Evolutionary conservation across 768 basidiomycete genomes (phyloP), one percentile per base, ranked within the genome.

Genomic region (Pleurotus salmoneostramineus): DNA sequence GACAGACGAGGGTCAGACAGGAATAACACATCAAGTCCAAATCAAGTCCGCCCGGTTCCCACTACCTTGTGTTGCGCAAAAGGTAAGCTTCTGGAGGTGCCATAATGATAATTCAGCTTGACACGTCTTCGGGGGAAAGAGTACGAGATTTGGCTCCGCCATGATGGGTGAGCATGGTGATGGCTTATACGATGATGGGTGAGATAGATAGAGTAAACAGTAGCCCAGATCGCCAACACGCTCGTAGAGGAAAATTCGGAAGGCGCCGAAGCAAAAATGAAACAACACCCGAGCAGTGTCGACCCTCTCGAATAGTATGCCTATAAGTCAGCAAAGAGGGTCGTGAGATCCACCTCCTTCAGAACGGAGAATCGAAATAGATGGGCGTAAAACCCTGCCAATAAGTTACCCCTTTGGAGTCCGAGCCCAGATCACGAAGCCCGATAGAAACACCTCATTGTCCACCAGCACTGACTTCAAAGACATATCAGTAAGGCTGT

Each of bases 21-120:
- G 50, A 31, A 35, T 31, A 35, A 35, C n/a, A n/a, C n/a, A n/a
- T n/a, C n/a, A n/a, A n/a, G n/a, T n/a, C n/a, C n/a, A 15, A 14
- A 10, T 10, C 21, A 42, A 42, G 21, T 27, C 11, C 17, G 33
- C 33, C 37, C 17, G 21, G n/a, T 54, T 54, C 52, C 52, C 52
- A 54, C 52, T 54, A 42, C 52, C 52, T 54, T 54, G 52, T 54
- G 37, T 42, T n/a, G 27, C 52, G n/a, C 36, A 35, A 37, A n/a
- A 51, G 33, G 6, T 27, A 51, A 15, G 11, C 11, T 42, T 6
- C 40, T 54, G 36, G 31, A 42, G 36, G 17, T 54, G 52, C 36
- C 52, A 54, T 32, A 37, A 54, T 42, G 31, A 21, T n/a, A n/a
- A n/a, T n/a, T n/a, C n/a, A n/a, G 27, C 52, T 40, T 42, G 52